These are phyloP conservation scores for Termitomyces titanicus DNA, from an alignment of 768 basidiomycete species.

Conservation along the genomic window DNA sequence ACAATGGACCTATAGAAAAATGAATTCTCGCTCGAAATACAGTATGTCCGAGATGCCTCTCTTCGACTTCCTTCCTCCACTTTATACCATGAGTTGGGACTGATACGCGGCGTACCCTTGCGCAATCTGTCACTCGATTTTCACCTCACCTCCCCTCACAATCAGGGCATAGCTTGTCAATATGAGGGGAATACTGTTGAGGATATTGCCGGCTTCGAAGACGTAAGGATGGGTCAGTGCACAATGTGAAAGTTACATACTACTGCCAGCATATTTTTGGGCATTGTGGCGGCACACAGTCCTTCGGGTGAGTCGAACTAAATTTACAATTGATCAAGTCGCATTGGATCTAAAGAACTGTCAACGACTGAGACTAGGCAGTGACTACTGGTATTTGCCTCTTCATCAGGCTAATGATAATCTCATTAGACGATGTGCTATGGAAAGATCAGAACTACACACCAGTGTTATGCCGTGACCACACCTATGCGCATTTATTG, in stretches of 20 bases:
- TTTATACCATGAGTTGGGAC: not conserved
- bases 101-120: too few species aligned
- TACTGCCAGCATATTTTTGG: slow-evolving; percentile 67
- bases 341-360: slow-evolving; percentile 52
- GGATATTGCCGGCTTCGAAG: slow-evolving; percentile 52
- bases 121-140: not conserved
- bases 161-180: slow-evolving; percentile 56
- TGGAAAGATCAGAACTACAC: slow-evolving; percentile 13
- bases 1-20: not conserved
- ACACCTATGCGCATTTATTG: slow-evolving; percentile 35
- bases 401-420: slow-evolving; percentile 50
- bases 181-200: slow-evolving; percentile 66
- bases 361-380: slow-evolving; percentile 4
- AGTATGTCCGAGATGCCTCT: slow-evolving; percentile 6
- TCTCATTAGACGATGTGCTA: slow-evolving; percentile 2
- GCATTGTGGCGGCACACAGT: slow-evolving; percentile 50
- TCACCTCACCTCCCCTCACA: slow-evolving; percentile 26
- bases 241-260: slow-evolving; percentile 33
- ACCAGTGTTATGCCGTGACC: slow-evolving; percentile 52
- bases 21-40: not conserved
- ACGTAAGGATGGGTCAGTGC: slow-evolving; percentile 1
- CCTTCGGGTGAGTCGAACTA: slow-evolving; percentile 49
- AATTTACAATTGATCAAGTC: slow-evolving; percentile 59
- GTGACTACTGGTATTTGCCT: slow-evolving; percentile 28
- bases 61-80: not conserved